These are phyloP conservation scores for Metschnikowia lachancei DNA, from an alignment of 805 yeast species.

Conservation along the genomic window DNA sequence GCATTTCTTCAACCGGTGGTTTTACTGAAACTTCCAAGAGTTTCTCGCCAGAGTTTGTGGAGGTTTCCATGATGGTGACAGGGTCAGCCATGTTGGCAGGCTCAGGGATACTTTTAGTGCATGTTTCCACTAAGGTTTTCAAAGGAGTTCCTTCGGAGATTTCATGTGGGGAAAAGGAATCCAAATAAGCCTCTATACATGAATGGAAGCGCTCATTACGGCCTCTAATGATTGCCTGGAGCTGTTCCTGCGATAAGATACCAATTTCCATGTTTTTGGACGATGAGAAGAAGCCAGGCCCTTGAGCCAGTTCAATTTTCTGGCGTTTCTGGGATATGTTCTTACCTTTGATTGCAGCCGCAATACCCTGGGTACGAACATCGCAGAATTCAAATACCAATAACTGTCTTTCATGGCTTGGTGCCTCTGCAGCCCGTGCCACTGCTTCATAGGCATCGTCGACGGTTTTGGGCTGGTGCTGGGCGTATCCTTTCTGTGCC, in stretches of 20 bases:
- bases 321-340: conserved; percentile 8
- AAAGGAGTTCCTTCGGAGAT: conserved; percentile 39
- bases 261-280: conserved; percentile 48
- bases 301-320: conserved; percentile 3
- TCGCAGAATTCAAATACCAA: conserved; percentile 77
- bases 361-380: conserved; percentile 53
- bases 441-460: conserved; percentile 59
- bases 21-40: conserved; percentile 12
- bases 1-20: conserved; percentile 36
- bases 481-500: conserved; percentile 35
- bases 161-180: conserved; percentile 23
- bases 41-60: not conserved
- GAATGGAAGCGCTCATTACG: conserved; percentile 51
- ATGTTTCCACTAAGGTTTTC: conserved; percentile 34
- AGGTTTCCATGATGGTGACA: conserved; percentile 39
- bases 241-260: conserved; percentile 51
- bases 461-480: conserved; percentile 27
- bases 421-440: conserved; percentile 45
- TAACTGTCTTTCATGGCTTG: conserved; percentile 50
- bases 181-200: conserved; percentile 20
- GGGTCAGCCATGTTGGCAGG: conserved; percentile 57
- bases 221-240: conserved; percentile 57
- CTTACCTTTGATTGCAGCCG: conserved; percentile 28
- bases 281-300: conserved; percentile 27
- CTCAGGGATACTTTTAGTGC: conserved; percentile 45